Evolutionary conservation across 225 moss, liverwort and hornwort genomes (phyloP).

Genomic region (Marchantia paleacea): DNA sequence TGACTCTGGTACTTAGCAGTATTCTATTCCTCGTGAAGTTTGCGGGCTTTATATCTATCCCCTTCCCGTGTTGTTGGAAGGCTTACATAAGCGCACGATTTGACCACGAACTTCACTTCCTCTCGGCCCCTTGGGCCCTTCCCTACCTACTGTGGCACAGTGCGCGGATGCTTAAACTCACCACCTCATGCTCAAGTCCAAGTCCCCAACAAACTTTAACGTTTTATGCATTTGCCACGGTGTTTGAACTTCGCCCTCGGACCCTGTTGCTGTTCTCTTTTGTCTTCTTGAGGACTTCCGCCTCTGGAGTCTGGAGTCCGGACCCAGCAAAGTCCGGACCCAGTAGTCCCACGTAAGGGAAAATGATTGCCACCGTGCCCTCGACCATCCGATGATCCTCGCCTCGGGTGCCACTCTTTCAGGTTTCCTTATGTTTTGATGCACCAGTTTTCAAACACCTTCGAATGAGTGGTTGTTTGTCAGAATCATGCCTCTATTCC

Average conservation of each 20-base stretch:
- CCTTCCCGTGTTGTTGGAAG: constrained; percentile 13
- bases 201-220: neutral
- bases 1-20: neutral
- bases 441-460: neutral
- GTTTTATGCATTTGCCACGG: neutral
- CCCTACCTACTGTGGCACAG: neutral
- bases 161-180: neutral
- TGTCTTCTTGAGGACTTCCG: neutral
- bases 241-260: neutral
- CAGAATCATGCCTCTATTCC: neutral
- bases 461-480: neutral
- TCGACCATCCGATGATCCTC: neutral
- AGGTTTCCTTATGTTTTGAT: neutral
- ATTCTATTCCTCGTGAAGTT: neutral
- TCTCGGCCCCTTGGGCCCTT: no score
- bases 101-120: neutral
- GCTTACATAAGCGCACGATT: constrained; percentile 11
- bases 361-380: neutral
- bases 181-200: constrained; percentile 4
- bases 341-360: neutral
- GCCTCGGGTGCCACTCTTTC: neutral
- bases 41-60: neutral
- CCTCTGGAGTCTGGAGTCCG: no score
- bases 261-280: neutral
- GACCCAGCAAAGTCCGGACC: neutral